Conservation (phyloP, 768 basidiomycete species). For the Kwoniella pini region DNA sequence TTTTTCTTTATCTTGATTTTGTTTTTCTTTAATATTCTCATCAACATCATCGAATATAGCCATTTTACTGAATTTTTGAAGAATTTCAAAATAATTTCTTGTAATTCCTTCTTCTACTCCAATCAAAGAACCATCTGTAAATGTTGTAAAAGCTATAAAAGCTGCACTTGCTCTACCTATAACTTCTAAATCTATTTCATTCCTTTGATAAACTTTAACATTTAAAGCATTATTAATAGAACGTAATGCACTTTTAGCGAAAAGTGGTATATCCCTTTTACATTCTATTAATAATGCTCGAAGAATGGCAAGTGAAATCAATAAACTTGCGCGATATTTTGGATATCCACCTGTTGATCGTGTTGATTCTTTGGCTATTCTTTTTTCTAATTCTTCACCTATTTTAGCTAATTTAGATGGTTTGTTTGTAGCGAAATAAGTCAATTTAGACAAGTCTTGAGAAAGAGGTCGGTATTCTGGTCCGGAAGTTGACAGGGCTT, state of each 20-base stretch:
- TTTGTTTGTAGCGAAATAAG: slow-evolving; percentile 49
- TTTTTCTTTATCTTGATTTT: slow-evolving; percentile 65
- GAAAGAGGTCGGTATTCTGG: slow-evolving; percentile 58
- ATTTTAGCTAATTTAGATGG: slow-evolving; percentile 47
- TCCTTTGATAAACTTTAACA: slow-evolving; percentile 45
- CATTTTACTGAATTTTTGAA: slow-evolving; percentile 67
- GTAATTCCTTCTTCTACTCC: slow-evolving; percentile 74
- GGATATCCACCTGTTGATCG: slow-evolving; percentile 69
- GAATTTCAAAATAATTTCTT: slow-evolving; percentile 67
- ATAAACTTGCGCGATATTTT: slow-evolving; percentile 76
- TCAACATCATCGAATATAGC: slow-evolving; percentile 57
- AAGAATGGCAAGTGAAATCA: slow-evolving; percentile 80
- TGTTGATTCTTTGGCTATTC: slow-evolving; percentile 45
- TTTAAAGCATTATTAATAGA: slow-evolving; percentile 41
- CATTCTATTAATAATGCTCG: slow-evolving; percentile 83
- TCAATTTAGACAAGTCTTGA: slow-evolving; percentile 51
- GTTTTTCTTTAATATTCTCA: slow-evolving; percentile 55
- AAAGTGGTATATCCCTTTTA: slow-evolving; percentile 50
- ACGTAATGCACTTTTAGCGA: slow-evolving; percentile 40
- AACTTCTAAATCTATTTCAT: slow-evolving; percentile 52
- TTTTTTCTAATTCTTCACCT: slow-evolving; percentile 49
- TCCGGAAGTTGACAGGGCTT: slow-evolving; percentile 70
- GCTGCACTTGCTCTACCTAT: slow-evolving; percentile 64
- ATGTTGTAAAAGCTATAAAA: slow-evolving; percentile 92
- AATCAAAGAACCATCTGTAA: slow-evolving; percentile 79